A percentile compares a stretch with the other conserved stretches of the same genome.
Conservation (phyloP, 192 early-diverging fungal genomes). For the Entomortierella beljakovae region DNA sequence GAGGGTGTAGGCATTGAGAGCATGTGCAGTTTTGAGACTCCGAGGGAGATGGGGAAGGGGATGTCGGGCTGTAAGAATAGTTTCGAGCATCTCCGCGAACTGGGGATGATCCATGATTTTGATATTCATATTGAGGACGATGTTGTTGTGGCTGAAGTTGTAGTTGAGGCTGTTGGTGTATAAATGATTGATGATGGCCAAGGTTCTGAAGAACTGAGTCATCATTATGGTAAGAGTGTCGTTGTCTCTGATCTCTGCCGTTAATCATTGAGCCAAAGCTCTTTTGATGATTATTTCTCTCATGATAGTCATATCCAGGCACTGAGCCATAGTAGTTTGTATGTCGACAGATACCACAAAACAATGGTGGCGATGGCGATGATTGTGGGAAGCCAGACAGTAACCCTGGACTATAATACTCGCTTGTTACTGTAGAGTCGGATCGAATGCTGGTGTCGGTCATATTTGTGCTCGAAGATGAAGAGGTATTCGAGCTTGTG, state of each 20-base stretch:
- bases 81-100: not conserved
- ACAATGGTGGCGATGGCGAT: too few species aligned
- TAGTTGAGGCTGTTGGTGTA: too few species aligned
- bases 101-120: not conserved
- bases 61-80: not conserved
- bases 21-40: not conserved
- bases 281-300: not conserved
- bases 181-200: too few species aligned
- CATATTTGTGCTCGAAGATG: slow-evolving; percentile 13
- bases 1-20: not conserved
- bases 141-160: not conserved
- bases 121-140: not conserved
- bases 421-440: not conserved
- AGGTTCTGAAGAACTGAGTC: too few species aligned
- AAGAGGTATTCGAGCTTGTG: slow-evolving; percentile 13
- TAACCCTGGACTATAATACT: slow-evolving; percentile 3
- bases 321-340: not conserved
- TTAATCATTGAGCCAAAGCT: not conserved
- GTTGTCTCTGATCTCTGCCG: not conserved
- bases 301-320: slow-evolving; percentile 1
- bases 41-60: not conserved
- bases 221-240: not conserved
- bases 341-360: not conserved
- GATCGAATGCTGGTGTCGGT: slow-evolving; percentile 6
- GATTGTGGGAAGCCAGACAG: not conserved